Conservation (phyloP, 805 yeast species). For the Zygosaccharomyces kombuchaensis region DNA sequence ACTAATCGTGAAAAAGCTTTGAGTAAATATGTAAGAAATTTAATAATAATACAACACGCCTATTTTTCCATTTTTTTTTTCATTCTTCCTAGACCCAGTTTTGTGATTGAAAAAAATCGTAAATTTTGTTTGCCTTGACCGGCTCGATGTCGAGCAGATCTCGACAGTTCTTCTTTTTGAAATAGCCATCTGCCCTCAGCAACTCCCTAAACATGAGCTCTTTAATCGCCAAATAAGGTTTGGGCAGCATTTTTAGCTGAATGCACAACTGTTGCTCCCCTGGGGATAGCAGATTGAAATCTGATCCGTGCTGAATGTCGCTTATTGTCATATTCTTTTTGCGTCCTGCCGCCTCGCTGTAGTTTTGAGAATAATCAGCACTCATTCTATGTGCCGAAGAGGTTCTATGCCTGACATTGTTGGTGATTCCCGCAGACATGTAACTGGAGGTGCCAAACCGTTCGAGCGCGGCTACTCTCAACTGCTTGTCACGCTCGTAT, state of each 20-base stretch:
- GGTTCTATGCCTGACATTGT: constrained; percentile 28
- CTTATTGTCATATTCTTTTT: constrained; percentile 47
- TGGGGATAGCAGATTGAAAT: constrained; percentile 73
- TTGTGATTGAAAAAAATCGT: constrained; percentile 89
- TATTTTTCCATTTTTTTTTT: neutral
- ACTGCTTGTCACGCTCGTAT: constrained; percentile 83
- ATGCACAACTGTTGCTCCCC: constrained; percentile 87
- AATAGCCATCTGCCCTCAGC: constrained; percentile 73
- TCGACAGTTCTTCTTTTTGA: constrained; percentile 81
- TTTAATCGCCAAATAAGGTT: constrained; percentile 90
- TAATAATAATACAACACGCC: constrained; percentile 1
- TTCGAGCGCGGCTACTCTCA: constrained; percentile 58
- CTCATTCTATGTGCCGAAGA: constrained; percentile 28
- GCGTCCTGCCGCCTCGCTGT: constrained; percentile 32
- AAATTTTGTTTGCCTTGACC: constrained; percentile 77
- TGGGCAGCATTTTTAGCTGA: constrained; percentile 79
- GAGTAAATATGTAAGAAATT: constrained; percentile 7
- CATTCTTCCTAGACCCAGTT: constrained; percentile 57
- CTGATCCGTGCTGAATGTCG: constrained; percentile 75
- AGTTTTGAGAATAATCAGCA: constrained; percentile 26
- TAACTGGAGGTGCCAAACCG: constrained; percentile 39
- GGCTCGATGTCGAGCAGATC: constrained; percentile 82
- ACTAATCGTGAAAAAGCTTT: constrained; percentile 33
- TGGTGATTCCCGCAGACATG: constrained; percentile 22
- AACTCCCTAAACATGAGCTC: constrained; percentile 85